Base-by-base conservation (phyloP, 2,329 filamentous ascomycete species). In the Colletotrichum australisinense region DNA sequence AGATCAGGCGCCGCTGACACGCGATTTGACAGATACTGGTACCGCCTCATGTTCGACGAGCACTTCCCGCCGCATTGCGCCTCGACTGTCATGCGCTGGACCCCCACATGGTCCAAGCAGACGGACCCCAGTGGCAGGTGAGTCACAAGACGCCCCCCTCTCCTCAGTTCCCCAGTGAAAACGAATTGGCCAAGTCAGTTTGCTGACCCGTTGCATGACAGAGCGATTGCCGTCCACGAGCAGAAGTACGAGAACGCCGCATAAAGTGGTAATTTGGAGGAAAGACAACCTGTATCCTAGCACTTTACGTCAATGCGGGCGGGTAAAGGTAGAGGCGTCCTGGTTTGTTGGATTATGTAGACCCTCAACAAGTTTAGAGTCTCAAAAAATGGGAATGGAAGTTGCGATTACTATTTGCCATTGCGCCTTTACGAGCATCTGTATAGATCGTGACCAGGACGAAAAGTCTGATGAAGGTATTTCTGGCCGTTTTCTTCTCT, bases 21-120 rank as follows among this genome's bases (percentile, higher is more conserved):
- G 8, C 19, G 7, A 59, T 58, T 19, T 42, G 59, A 60, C 77
- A 93, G 92, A 59, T 97, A 98, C 89, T 99, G 97, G 97, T 99
- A 99, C 87, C 93, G 97, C 79, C 89, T 87, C 83, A 98, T 99
- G 96, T 99, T 98, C 82, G 97, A 99, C 83, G 96, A 99, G 89
- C 96, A 97, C 85, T 99, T 98, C 90, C 97, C 97, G 59, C 90
- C 92, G 69, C 93, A 93, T 80, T 98, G 96, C 82, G 97, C 97
- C 9, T 92, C 91, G 73, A 99, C 97, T 8, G 97, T 99, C 67
- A 93, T 94, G 94, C 90, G 97, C 80, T 99, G 97, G 97, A 95
- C 94, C 70, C 97, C 97, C 32, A 99, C 94, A 49, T 99, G 97
- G 97, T 97, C 94, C 69, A 94, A 98, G 83, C 95, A 98, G 90